Base-by-base conservation (phyloP, 192 early-diverging fungal species). In the Martensiomyces pterosporus region DNA sequence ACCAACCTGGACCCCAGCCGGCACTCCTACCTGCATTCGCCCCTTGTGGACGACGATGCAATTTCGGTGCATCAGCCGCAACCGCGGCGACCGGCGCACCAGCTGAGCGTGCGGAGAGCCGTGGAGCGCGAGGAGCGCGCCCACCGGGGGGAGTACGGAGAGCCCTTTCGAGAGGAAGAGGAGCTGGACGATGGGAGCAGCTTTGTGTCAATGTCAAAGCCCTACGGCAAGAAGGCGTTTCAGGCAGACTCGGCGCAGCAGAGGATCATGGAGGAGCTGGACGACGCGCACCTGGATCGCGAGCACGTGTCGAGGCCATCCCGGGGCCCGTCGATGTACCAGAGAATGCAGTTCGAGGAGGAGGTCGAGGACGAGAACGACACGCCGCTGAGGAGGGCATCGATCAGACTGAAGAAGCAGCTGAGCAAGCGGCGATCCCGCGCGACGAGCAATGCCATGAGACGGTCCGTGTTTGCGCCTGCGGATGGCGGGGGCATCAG, bases 361-460 rank as follows among this genome's bases (percentile, higher is more conserved):
- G 70, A 67, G 9, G 47, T 45, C 6, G 63, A 66, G 37, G 47
- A 57, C 13, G 62, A 74, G 14, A 60, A 57, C 43, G 60, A 62
- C 33, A 67, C 70, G 22, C 46, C 70, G 39, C 58, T 74, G 23
- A 32, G 51, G 13, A 60, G 60, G 24, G 70, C 70, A 0, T 74
- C 70, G 22, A 25, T 52, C 24, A 38, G 57, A 25, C 55, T 74
- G 24, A 36, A 40, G 59, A 54, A 60, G 13, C 62, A 67, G 64
- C 64, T 74, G 18, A 74, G 70, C 58, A 74, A 67, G 64, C 62
- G 64, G 70, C 63, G 62, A 63, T 60, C 64, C 6, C 21, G 33
- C 17, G 55, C 40, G 16, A 43, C 57, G 8, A 60, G 63, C 24
- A 50, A 46, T 15, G 52, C 52, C 9, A 43, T 64, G 9, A 51